phyloP scores from a whole-genome alignment of 306 rosid species.

The Quercus engelmannii region DNA sequence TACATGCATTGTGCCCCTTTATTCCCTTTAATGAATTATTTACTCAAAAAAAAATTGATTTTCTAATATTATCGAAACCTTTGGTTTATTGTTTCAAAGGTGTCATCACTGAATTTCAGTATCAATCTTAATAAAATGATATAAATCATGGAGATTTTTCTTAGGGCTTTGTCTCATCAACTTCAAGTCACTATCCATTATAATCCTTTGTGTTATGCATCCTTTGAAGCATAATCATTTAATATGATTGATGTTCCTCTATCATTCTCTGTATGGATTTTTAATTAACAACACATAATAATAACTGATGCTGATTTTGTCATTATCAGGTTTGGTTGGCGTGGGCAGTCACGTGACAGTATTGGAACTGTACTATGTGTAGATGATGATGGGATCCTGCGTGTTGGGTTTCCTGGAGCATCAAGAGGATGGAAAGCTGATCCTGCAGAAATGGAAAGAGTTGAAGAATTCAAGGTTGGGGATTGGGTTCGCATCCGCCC shows the following conservation, averaged over 20 bases:
- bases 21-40: no score
- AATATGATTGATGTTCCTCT: background rate
- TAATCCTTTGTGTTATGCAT: background rate
- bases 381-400: constrained; percentile 95
- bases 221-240: background rate
- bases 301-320: constrained; percentile 12
- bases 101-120: background rate
- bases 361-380: constrained; percentile 96
- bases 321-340: constrained; percentile 92
- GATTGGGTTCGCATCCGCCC: constrained; percentile 99
- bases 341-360: constrained; percentile 97
- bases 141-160: no score
- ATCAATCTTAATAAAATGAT: background rate
- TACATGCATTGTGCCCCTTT: no score
- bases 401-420: constrained; percentile 99
- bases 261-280: background rate
- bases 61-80: background rate
- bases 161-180: background rate
- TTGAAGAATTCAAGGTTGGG: constrained; percentile 96
- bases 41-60: background rate
- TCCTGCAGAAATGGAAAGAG: constrained; percentile 99
- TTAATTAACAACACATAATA: no score
- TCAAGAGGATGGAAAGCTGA: constrained; percentile 99
- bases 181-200: background rate
- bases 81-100: background rate